Conservation (phyloP, 2,329 filamentous ascomycete species). For the Drechslerella dactyloides region DNA sequence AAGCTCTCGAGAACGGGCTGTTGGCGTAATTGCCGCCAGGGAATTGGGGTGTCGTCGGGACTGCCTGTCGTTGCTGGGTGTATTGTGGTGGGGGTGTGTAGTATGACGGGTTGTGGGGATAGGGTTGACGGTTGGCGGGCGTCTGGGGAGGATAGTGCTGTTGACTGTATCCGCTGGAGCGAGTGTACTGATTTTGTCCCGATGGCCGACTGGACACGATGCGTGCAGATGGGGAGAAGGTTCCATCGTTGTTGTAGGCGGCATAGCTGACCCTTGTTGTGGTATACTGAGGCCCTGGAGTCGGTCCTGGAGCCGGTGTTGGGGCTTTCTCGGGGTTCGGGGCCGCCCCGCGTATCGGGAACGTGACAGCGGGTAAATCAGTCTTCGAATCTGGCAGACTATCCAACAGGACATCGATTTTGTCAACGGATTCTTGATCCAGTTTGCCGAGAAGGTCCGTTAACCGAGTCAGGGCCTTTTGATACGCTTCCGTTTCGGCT, state of each 20-base stretch:
- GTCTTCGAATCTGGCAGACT: neutral
- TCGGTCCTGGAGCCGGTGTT: constrained; percentile 14
- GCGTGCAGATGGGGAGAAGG: constrained; percentile 29
- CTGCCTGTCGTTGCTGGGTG: constrained; percentile 34
- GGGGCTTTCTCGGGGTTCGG: constrained; percentile 33
- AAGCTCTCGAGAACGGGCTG: constrained; percentile 40
- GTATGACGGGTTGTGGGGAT: neutral
- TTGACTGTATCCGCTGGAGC: constrained; percentile 31
- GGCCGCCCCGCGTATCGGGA: constrained; percentile 16
- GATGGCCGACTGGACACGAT: constrained; percentile 29
- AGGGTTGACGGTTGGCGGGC: constrained; percentile 2
- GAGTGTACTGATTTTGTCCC: constrained; percentile 41
- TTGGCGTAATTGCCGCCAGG: constrained; percentile 19
- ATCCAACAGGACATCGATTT: constrained; percentile 16
- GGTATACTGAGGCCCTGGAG: constrained; percentile 26
- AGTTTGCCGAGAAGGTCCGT: constrained; percentile 22
- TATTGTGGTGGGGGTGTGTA: constrained; percentile 14
- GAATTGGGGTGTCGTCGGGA: constrained; percentile 30
- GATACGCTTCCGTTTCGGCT: constrained; percentile 12
- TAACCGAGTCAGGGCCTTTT: constrained; percentile 1
- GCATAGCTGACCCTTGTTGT: constrained; percentile 35
- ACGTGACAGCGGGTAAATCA: neutral
- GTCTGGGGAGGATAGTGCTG: constrained; percentile 23
- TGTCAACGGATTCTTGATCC: constrained; percentile 20
- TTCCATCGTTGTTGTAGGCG: constrained; percentile 12